Conservation (phyloP, 2,329 filamentous ascomycete species). For the Botrytis tulipae region DNA sequence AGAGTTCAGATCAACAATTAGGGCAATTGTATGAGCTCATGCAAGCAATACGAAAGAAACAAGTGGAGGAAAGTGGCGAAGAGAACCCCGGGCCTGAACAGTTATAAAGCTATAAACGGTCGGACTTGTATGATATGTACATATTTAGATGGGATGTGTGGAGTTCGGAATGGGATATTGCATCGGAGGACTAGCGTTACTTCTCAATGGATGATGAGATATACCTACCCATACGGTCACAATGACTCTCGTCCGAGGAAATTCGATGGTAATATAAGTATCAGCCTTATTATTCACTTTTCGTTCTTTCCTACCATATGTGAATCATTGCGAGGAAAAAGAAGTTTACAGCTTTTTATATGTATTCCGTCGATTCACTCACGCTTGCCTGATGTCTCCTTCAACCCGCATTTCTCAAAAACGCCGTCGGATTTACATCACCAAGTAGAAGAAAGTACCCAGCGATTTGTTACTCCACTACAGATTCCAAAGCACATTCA, state of each 20-base stretch:
- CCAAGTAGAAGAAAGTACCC: background rate
- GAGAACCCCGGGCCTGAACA: conserved; percentile 7
- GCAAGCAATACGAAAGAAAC: conserved; percentile 64
- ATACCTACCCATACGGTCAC: background rate
- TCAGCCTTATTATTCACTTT: background rate
- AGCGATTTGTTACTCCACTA: no score
- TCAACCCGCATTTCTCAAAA: background rate
- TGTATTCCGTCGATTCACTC: background rate
- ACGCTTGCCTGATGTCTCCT: background rate
- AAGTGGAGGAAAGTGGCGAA: conserved; percentile 19
- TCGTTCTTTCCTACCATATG: background rate
- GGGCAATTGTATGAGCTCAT: conserved; percentile 93
- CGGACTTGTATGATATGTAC: conserved; percentile 1
- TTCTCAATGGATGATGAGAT: conserved; percentile 8
- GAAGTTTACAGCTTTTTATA: background rate
- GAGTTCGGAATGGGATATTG: conserved; percentile 1
- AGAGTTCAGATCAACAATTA: conserved; percentile 75
- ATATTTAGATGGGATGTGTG: conserved; percentile 14
- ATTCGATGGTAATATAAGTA: background rate
- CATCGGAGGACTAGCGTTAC: conserved; percentile 14
- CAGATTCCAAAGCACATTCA: background rate
- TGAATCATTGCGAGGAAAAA: background rate
- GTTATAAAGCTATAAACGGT: conserved; percentile 4
- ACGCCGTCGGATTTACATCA: background rate
- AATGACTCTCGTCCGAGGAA: background rate